A percentile compares a stretch with the other conserved stretches of the same genome.
Conservation (phyloP, 164 flowering plant genomes). For the Vitis labrusca region DNA sequence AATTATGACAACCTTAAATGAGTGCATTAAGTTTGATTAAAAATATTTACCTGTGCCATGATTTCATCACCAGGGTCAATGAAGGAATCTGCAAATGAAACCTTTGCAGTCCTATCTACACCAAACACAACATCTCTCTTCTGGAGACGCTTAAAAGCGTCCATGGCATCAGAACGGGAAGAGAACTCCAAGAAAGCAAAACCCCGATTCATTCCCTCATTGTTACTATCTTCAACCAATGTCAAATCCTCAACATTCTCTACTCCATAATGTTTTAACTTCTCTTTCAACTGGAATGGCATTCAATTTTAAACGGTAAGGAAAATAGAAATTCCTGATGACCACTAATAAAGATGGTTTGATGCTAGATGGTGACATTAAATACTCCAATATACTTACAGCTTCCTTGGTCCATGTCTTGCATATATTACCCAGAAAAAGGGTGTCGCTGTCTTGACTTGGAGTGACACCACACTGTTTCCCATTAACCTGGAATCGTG, state of each 20-base stretch:
- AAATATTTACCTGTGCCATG: slow-evolving; percentile 80
- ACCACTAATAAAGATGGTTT: background rate
- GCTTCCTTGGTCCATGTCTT: slow-evolving; percentile 95
- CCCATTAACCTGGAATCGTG: slow-evolving; percentile 68
- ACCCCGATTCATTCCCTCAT: slow-evolving; percentile 83
- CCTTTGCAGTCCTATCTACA: slow-evolving; percentile 86
- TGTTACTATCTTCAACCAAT: slow-evolving; percentile 79
- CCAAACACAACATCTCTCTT: slow-evolving; percentile 88
- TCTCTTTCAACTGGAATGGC: slow-evolving; percentile 75
- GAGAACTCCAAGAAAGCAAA: slow-evolving; percentile 93
- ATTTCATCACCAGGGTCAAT: slow-evolving; percentile 93
- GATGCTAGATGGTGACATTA: slow-evolving; percentile 6
- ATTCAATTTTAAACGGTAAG: slow-evolving; percentile 20
- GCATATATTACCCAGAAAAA: slow-evolving; percentile 91
- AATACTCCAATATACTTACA: slow-evolving; percentile 54
- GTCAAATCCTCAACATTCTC: slow-evolving; percentile 79
- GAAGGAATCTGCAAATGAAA: slow-evolving; percentile 94
- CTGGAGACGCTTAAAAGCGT: slow-evolving; percentile 85
- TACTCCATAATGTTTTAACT: slow-evolving; percentile 77
- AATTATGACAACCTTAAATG: background rate
- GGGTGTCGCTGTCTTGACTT: slow-evolving; percentile 96
- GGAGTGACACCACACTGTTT: slow-evolving; percentile 95
- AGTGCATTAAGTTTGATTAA: background rate
- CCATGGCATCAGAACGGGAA: slow-evolving; percentile 93
- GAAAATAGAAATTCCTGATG: background rate